phyloP scores from a whole-genome alignment of 495 filamentous ascomycete species.

The Chaetomidium leptoderma region DNA sequence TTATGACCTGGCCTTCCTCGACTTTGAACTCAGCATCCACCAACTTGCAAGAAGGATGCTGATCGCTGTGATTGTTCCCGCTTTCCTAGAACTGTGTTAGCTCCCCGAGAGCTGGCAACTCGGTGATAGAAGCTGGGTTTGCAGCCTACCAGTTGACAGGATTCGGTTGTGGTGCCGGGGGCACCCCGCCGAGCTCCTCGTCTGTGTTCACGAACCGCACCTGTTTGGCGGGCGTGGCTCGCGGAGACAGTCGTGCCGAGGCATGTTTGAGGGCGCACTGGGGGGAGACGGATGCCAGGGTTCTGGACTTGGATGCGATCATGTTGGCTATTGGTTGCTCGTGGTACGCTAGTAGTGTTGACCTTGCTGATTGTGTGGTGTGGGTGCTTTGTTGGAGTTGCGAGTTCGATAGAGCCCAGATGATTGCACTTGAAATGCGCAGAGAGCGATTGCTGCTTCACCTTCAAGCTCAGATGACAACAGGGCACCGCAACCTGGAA shows the following conservation, averaged over 20 bases:
- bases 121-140: too few species aligned
- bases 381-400: too few species aligned
- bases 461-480: too few species aligned
- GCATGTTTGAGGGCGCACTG: not conserved
- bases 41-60: not conserved
- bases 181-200: constrained; percentile 15
- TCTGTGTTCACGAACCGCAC: constrained; percentile 14
- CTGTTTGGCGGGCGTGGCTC: not conserved
- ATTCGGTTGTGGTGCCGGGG: constrained; percentile 5
- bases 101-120: too few species aligned
- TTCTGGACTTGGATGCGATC: not conserved
- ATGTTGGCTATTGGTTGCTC: not conserved
- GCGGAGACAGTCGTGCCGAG: not conserved
- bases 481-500: too few species aligned
- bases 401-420: too few species aligned
- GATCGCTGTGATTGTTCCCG: constrained; percentile 9
- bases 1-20: not conserved
- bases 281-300: not conserved
- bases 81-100: constrained; percentile 4
- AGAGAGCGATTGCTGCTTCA: too few species aligned
- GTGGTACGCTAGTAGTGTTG: not conserved
- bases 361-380: too few species aligned
- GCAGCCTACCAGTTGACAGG: constrained; percentile 6
- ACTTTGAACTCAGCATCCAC: constrained; percentile 9
- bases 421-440: too few species aligned